These are phyloP conservation scores for Cladophialophora yegresii DNA, from an alignment of 2,329 filamentous ascomycete genomes.

Conservation along the genomic window DNA sequence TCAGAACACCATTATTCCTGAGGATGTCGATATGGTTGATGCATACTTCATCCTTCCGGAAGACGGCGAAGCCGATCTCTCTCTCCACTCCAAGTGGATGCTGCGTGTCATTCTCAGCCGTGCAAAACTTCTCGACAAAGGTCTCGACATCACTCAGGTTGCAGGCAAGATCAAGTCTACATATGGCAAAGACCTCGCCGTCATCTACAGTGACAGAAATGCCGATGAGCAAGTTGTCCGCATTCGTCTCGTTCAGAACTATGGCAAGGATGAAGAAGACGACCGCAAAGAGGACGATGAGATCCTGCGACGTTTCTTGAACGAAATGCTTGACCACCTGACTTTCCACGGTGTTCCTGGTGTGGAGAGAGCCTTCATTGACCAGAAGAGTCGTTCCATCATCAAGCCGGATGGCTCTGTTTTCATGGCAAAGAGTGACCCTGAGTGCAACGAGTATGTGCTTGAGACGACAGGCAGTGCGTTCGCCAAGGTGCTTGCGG, in stretches of 20 bases:
- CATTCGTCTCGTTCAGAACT: slow-evolving; percentile 73
- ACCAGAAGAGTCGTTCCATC: slow-evolving; percentile 72
- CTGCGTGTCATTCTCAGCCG: slow-evolving; percentile 90
- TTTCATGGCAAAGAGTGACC: slow-evolving; percentile 70
- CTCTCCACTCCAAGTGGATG: slow-evolving; percentile 85
- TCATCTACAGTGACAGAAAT: slow-evolving; percentile 98
- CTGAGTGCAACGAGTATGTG: slow-evolving; percentile 86
- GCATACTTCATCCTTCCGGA: slow-evolving; percentile 95
- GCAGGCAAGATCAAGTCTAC: slow-evolving; percentile 85
- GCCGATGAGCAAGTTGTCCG: slow-evolving; percentile 93
- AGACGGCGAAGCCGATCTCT: slow-evolving; percentile 66
- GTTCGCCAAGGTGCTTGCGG: slow-evolving; percentile 77
- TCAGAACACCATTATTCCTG: slow-evolving; percentile 77
- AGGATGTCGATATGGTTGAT: slow-evolving; percentile 90
- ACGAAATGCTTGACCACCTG: slow-evolving; percentile 85
- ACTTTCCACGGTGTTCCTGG: slow-evolving; percentile 88
- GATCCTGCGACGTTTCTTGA: slow-evolving; percentile 88
- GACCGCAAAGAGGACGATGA: slow-evolving; percentile 80
- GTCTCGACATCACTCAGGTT: slow-evolving; percentile 86
- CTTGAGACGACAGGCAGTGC: slow-evolving; percentile 92
- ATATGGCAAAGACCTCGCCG: slow-evolving; percentile 79
- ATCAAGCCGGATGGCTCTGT: slow-evolving; percentile 70
- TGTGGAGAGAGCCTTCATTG: slow-evolving; percentile 90
- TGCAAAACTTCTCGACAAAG: slow-evolving; percentile 93
- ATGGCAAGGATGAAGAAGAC: slow-evolving; percentile 72